These are phyloP conservation scores for Quercus dentata DNA, from an alignment of 306 rosid genomes.

Conservation along the genomic window DNA sequence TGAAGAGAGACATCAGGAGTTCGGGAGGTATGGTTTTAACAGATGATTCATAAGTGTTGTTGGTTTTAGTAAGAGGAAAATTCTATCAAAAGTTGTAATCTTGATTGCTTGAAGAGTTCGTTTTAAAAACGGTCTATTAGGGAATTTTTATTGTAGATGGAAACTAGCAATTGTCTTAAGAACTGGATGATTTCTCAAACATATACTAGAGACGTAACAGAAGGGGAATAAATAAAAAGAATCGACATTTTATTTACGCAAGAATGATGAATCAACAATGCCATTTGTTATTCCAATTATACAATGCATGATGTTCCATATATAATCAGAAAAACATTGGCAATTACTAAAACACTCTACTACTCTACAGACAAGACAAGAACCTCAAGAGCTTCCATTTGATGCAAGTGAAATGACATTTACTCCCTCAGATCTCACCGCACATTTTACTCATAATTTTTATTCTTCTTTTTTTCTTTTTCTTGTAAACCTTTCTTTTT, in stretches of 20 bases:
- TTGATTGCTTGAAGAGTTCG: too few species aligned
- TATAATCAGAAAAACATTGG: slow-evolving; percentile 73
- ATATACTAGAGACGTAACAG: neutral
- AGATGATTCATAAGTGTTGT: too few species aligned
- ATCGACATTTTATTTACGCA: slow-evolving; percentile 64
- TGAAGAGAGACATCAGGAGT: too few species aligned
- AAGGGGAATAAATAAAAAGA: slow-evolving; percentile 11
- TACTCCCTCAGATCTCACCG: slow-evolving; percentile 33
- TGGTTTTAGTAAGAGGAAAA: too few species aligned
- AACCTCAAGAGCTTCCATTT: slow-evolving; percentile 38
- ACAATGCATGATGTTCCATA: slow-evolving; percentile 51
- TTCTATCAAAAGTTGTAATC: too few species aligned
- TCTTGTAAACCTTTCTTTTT: slow-evolving; percentile 46
- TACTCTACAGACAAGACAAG: slow-evolving; percentile 41
- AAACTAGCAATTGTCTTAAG: neutral
- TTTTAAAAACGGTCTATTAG: too few species aligned
- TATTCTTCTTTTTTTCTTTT: slow-evolving; percentile 19
- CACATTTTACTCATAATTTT: slow-evolving; percentile 15
- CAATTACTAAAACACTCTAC: slow-evolving; percentile 40
- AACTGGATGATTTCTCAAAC: neutral
- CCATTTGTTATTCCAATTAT: slow-evolving; percentile 73
- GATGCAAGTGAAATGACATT: slow-evolving; percentile 27
- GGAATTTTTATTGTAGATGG: too few species aligned
- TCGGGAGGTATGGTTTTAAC: too few species aligned
- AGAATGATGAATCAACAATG: slow-evolving; percentile 79